A percentile compares a stretch with the other conserved stretches of the same genome.
Conservation (phyloP, 176 grass and related monocot genomes). For the Oryza longistaminata region DNA sequence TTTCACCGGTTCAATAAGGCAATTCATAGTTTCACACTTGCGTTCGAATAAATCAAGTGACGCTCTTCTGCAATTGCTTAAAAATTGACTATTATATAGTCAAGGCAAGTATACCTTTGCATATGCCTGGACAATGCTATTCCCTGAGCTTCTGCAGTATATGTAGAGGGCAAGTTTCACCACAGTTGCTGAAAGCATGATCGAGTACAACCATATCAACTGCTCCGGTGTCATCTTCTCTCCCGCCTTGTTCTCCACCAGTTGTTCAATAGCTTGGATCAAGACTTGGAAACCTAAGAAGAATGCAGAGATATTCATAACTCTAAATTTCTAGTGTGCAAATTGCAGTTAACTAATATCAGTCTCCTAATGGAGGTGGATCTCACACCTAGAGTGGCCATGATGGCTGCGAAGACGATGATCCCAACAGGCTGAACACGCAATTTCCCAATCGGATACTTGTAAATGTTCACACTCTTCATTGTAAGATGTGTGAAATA, state of each 20-base stretch:
- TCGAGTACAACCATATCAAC: conserved; percentile 73
- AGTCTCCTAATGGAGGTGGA: not conserved
- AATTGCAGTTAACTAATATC: not conserved
- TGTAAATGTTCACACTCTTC: conserved; percentile 81
- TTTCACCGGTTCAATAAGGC: conserved; percentile 6
- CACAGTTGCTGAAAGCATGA: conserved; percentile 83
- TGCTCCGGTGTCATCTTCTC: conserved; percentile 67
- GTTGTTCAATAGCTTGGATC: conserved; percentile 56
- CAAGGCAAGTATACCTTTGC: conserved; percentile 55
- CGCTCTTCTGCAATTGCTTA: not conserved
- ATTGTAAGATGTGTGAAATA: conserved; percentile 80
- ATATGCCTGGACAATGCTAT: conserved; percentile 74
- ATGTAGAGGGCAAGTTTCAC: conserved; percentile 81
- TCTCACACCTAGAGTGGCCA: conserved; percentile 73
- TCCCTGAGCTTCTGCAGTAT: conserved; percentile 74
- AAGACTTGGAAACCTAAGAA: conserved; percentile 77
- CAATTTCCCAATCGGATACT: conserved; percentile 85
- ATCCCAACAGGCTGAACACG: conserved; percentile 82
- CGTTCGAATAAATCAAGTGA: not conserved
- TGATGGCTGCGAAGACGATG: conserved; percentile 74
- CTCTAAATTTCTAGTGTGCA: not conserved
- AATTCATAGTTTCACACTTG: not conserved
- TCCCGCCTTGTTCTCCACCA: conserved; percentile 52
- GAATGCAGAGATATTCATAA: not conserved
- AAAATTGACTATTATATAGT: conserved; percentile 8